Conservation (phyloP, 1,284 basidiomycete species). For the Cutaneotrichosporon sp. region DNA sequence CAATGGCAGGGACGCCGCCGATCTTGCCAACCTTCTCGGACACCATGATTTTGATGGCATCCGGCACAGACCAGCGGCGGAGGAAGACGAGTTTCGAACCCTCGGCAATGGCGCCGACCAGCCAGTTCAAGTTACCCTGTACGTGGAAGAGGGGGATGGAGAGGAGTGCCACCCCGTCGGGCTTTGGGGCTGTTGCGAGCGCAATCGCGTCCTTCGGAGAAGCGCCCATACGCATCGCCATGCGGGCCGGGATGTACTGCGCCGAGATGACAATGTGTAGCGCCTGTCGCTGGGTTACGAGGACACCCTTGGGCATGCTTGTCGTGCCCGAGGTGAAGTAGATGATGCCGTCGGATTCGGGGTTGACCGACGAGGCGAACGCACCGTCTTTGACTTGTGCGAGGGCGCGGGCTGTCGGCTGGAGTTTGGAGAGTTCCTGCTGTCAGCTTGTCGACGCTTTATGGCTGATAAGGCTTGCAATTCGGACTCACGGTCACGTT, state of each 20-base stretch:
- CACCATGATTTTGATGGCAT: slow-evolving; percentile 38
- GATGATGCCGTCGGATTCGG: slow-evolving; percentile 47
- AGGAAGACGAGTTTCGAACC: slow-evolving; percentile 45
- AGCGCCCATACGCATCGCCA: slow-evolving; percentile 38
- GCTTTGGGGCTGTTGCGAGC: slow-evolving; percentile 17
- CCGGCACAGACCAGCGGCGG: slow-evolving; percentile 37
- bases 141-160: slow-evolving; percentile 51
- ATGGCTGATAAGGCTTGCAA: not conserved
- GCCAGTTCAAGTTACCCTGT: slow-evolving; percentile 45
- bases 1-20: slow-evolving; percentile 49
- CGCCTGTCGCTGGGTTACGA: slow-evolving; percentile 46
- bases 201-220: slow-evolving; percentile 19
- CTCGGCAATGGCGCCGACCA: slow-evolving; percentile 41
- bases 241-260: slow-evolving; percentile 27
- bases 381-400: slow-evolving; percentile 12
- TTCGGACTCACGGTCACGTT: not conserved
- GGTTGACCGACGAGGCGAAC: slow-evolving; percentile 26
- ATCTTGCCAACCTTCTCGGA: slow-evolving; percentile 40
- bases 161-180: slow-evolving; percentile 27
- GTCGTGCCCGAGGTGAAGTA: slow-evolving; percentile 47
- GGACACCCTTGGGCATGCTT: slow-evolving; percentile 44
- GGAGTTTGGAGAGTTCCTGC: slow-evolving; percentile 9
- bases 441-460: not conserved
- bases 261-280: slow-evolving; percentile 29
- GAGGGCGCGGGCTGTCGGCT: not conserved